A percentile compares a stretch with the other conserved stretches of the same genome.
phyloP scores from a whole-genome alignment of 2,329 filamentous ascomycete genomes.

The Tolypocladium endophyticum region DNA sequence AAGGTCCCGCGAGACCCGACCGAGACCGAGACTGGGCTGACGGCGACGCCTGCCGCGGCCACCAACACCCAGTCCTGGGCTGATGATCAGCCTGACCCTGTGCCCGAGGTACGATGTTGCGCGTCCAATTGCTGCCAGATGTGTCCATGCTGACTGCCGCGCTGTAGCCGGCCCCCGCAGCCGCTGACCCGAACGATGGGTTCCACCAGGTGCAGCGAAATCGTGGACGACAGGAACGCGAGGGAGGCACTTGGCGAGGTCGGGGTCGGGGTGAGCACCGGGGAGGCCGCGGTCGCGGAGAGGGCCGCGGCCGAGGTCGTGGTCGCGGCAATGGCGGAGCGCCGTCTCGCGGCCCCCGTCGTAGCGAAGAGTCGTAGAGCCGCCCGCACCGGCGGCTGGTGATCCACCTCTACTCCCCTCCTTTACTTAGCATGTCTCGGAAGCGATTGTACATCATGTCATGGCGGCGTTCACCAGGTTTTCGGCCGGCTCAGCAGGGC shows the following conservation, averaged over 20 bases:
- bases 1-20: constrained; percentile 61
- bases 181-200: constrained; percentile 45
- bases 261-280: constrained; percentile 34
- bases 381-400: constrained; percentile 12
- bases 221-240: constrained; percentile 43
- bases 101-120: constrained; percentile 27
- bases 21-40: constrained; percentile 60
- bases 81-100: constrained; percentile 59
- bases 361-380: constrained; percentile 28
- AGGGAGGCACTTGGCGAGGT: constrained; percentile 30
- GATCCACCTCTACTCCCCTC: constrained; percentile 14
- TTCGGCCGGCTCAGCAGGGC: constrained; percentile 12
- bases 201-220: constrained; percentile 63
- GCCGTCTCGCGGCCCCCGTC: constrained; percentile 24
- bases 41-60: constrained; percentile 47
- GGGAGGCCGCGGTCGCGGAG: constrained; percentile 42
- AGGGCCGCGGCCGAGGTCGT: constrained; percentile 31
- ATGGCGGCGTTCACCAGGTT: constrained; percentile 26
- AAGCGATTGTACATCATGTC: constrained; percentile 28
- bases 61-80: constrained; percentile 63
- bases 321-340: constrained; percentile 27
- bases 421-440: constrained; percentile 17
- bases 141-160: constrained; percentile 1
- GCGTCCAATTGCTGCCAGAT: background rate
- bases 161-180: constrained; percentile 22